Base-by-base conservation (phyloP, 768 basidiomycete species). In the Calocybe indica region DNA sequence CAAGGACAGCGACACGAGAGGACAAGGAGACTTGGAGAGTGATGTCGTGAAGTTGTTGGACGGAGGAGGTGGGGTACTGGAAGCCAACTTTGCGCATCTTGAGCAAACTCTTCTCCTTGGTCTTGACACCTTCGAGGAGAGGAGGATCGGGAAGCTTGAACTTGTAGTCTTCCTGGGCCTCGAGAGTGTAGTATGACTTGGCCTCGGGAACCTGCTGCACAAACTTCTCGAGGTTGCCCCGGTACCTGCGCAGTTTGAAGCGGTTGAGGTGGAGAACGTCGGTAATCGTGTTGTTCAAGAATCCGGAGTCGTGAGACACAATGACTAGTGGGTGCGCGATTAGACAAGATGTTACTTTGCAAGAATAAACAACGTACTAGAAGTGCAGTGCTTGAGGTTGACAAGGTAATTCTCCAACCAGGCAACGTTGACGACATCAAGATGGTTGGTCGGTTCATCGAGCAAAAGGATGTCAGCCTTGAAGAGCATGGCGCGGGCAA, bases 101-200 rank as follows among this genome's bases (percentile, higher is more conserved):
- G 55, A 96, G 70, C 58, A 97, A 74, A 52, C 82, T 83, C 83
- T 95, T 97, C 75, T 97, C 93, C 80, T 97, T 97, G 62, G 94
- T 97, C 87, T 97, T 97, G 75, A 97, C 94, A 87, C 94, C 94
- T 56, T 97, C 94, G 53, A 97, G 88, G 55, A 97, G 83, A 63
- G 94, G 94, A 46, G 94, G 94, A 63, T 92, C 86, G 48, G 94
- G 94, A 58, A 97, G 84, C 82, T 92, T 94, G 85, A 96, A 97
- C 74, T 82, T 88, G 84, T 97, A 97, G 78, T 95, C 91, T 73
- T 95, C 93, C 45, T 82, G 80, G 49, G 93, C 91, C 72, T 95
- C 84, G 58, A 97, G 89, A 52, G 88, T 90, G 78, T 92, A 97
- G 80, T 97, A 97, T 6, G 92, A 91, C 75, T 88, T 94, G 67